A percentile compares a stretch with the other conserved stretches of the same genome.
These are phyloP conservation scores for Nitzschia sp. DNA, from an alignment of 108 stramenopile genomes.

Conservation along the genomic window DNA sequence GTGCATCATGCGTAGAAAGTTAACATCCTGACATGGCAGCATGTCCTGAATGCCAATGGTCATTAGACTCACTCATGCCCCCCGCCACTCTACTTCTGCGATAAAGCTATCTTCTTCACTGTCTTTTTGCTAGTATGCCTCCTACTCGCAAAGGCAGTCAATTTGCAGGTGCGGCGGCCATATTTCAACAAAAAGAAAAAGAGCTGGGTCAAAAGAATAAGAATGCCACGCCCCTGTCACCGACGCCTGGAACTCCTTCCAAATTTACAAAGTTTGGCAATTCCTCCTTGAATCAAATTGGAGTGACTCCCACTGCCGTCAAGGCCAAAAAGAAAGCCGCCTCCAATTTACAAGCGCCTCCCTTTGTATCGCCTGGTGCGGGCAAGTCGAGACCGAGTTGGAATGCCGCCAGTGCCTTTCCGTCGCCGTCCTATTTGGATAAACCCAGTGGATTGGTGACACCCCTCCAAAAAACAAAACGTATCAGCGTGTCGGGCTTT, in stretches of 20 bases:
- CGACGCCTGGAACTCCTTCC: neutral
- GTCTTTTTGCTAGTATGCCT: no score
- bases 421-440: slow-evolving; percentile 20
- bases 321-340: neutral
- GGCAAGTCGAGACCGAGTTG: neutral
- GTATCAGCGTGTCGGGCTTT: no score
- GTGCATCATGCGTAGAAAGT: no score
- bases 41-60: no score
- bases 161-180: slow-evolving; percentile 23
- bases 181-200: slow-evolving; percentile 25
- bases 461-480: neutral
- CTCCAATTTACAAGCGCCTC: slow-evolving; percentile 5
- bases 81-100: no score
- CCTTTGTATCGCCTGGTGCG: slow-evolving; percentile 19
- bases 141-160: slow-evolving; percentile 15
- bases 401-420: neutral
- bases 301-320: neutral
- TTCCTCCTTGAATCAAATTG: slow-evolving; percentile 6
- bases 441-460: slow-evolving; percentile 7
- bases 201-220: neutral
- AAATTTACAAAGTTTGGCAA: neutral
- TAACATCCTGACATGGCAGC: no score
- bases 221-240: neutral
- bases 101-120: no score
- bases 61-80: no score